phyloP scores from a whole-genome alignment of 495 filamentous ascomycete species.

The Penicillium paradoxum region DNA sequence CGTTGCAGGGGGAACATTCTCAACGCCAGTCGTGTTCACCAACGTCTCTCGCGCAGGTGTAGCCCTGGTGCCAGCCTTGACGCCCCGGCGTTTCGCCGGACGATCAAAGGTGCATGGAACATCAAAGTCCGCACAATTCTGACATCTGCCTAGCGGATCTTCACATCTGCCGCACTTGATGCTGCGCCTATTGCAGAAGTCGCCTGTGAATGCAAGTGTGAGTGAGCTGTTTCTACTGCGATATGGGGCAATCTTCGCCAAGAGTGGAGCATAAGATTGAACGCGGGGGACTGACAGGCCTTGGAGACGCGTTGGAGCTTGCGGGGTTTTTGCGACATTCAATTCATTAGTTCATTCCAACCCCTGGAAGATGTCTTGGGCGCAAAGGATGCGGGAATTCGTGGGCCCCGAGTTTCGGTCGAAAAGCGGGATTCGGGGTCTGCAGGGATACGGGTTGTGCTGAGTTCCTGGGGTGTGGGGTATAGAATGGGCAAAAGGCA shows the following conservation, averaged over 20 bases:
- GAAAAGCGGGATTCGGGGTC: slow-evolving; percentile 5
- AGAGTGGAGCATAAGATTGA: slow-evolving; percentile 13
- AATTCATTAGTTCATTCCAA: slow-evolving; percentile 15
- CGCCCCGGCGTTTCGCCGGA: slow-evolving; percentile 63
- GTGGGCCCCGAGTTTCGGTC: slow-evolving; percentile 4
- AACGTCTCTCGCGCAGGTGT: slow-evolving; percentile 7
- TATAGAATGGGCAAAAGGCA: slow-evolving; percentile 16
- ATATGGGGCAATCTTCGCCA: neutral
- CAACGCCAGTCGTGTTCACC: neutral
- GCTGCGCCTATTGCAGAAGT: slow-evolving; percentile 33
- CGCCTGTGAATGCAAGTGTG: slow-evolving; percentile 15
- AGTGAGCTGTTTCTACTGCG: slow-evolving; percentile 4
- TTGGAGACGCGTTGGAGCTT: slow-evolving; percentile 32
- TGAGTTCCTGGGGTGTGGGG: neutral
- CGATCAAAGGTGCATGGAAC: slow-evolving; percentile 72
- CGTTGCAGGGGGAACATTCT: neutral
- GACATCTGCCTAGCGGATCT: slow-evolving; percentile 24
- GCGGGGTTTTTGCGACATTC: slow-evolving; percentile 32
- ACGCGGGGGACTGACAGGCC: slow-evolving; percentile 22
- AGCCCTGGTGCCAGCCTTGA: slow-evolving; percentile 23
- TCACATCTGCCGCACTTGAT: slow-evolving; percentile 25
- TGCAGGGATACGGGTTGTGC: slow-evolving; percentile 5
- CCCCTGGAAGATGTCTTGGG: neutral
- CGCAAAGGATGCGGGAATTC: neutral
- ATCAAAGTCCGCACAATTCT: slow-evolving; percentile 57